Percentiles rank a stretch among this genome's conserved stretches.
phyloP scores from a whole-genome alignment of 139 green algal species.

The Marvania coccoides region DNA sequence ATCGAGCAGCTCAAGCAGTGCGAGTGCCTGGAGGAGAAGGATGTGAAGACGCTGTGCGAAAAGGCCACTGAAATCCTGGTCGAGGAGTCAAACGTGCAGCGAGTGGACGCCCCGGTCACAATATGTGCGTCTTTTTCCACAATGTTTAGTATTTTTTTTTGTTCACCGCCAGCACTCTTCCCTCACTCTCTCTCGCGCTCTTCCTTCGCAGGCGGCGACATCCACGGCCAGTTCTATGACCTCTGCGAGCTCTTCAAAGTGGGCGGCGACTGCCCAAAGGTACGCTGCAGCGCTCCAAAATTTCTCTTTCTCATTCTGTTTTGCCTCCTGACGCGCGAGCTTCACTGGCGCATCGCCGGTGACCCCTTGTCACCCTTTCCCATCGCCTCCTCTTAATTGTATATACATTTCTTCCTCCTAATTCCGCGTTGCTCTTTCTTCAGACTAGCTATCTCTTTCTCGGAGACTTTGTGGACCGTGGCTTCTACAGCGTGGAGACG shows the following conservation, averaged over 20 bases:
- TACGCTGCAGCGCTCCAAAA: background rate
- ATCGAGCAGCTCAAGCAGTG: constrained; percentile 93
- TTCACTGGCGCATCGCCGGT: too few species aligned
- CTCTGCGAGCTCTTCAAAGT: constrained; percentile 97
- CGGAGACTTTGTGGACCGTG: constrained; percentile 98
- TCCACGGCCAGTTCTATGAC: constrained; percentile 96
- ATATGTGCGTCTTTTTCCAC: constrained; percentile 55
- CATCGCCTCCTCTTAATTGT: background rate
- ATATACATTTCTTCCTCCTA: background rate
- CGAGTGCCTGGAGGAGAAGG: constrained; percentile 84
- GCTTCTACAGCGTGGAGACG: constrained; percentile 97
- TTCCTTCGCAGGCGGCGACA: constrained; percentile 76
- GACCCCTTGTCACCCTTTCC: background rate
- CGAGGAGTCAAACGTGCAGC: constrained; percentile 98
- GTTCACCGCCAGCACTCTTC: background rate
- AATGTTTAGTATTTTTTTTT: background rate
- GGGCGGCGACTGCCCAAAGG: constrained; percentile 86
- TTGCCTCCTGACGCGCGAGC: too few species aligned
- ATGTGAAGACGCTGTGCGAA: constrained; percentile 92
- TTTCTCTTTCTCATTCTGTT: background rate
- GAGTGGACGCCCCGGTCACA: constrained; percentile 92
- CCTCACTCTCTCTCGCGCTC: background rate
- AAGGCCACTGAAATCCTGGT: constrained; percentile 91
- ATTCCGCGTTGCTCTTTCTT: background rate
- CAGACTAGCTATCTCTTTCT: constrained; percentile 99